Conservation (phyloP, 2,329 filamentous ascomycete species). For the Tolypocladium paradoxum region DNA sequence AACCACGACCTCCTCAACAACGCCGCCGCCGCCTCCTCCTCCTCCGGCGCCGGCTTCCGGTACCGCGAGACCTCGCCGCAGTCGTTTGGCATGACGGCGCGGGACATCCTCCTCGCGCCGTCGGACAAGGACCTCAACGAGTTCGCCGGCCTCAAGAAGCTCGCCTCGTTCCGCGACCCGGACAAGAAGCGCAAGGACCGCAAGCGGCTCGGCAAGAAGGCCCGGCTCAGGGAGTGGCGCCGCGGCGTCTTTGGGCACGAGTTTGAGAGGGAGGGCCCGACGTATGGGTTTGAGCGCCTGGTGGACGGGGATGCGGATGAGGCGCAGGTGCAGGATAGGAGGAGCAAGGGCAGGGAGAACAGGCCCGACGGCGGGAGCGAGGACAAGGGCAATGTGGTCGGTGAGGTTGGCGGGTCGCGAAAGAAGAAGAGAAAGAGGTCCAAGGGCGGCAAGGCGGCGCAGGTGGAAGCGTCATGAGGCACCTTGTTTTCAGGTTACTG, state of each 20-base stretch:
- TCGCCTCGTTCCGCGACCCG: constrained; percentile 76
- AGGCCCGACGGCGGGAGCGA: neutral
- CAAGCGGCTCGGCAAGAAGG: constrained; percentile 88
- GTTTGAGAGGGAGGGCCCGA: constrained; percentile 44
- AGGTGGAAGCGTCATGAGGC: constrained; percentile 6
- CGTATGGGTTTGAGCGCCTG: constrained; percentile 42
- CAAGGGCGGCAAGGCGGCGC: constrained; percentile 29
- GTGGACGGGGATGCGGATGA: constrained; percentile 14
- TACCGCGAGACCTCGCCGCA: constrained; percentile 92
- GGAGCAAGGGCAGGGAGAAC: neutral
- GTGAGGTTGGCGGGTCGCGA: constrained; percentile 17
- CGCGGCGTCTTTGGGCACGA: constrained; percentile 51
- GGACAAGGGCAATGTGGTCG: constrained; percentile 15
- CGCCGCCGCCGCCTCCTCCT: constrained; percentile 25
- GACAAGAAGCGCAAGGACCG: constrained; percentile 85
- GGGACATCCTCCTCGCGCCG: constrained; percentile 82
- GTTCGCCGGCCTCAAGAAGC: constrained; percentile 88
- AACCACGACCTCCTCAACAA: constrained; percentile 44
- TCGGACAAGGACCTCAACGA: constrained; percentile 79
- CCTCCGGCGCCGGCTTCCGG: constrained; percentile 48
- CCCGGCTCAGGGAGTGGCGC: constrained; percentile 77
- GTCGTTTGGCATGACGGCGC: constrained; percentile 77
- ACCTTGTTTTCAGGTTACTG: neutral
- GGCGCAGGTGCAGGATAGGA: neutral
- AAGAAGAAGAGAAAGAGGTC: constrained; percentile 45